Conservation (phyloP, 1,284 basidiomycete species). For the Fistulinella staudtii region DNA sequence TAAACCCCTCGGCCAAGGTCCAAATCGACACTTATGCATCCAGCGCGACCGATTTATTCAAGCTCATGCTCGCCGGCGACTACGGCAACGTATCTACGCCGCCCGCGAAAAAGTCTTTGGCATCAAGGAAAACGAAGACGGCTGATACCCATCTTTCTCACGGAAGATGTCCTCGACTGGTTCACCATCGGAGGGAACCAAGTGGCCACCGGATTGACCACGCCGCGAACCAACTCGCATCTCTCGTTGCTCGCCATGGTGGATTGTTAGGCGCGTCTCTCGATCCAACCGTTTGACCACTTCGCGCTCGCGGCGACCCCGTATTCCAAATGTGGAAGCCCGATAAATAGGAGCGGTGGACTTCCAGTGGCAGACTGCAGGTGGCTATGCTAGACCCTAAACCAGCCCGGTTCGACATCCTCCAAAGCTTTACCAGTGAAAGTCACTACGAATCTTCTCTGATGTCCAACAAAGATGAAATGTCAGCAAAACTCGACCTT, state of each 20-base stretch:
- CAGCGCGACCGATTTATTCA: conserved; percentile 88
- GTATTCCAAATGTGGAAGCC: conserved; percentile 96
- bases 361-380: too few species aligned
- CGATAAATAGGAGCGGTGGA: too few species aligned
- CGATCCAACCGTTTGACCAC: conserved; percentile 89
- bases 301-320: conserved; percentile 94
- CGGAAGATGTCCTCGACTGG: conserved; percentile 82
- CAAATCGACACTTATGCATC: conserved; percentile 92
- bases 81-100: conserved; percentile 70
- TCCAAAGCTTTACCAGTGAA: too few species aligned
- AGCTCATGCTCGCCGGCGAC: conserved; percentile 88
- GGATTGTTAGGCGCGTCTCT: conserved; percentile 91
- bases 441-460: too few species aligned
- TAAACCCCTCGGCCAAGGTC: conserved; percentile 87
- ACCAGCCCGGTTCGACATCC: too few species aligned
- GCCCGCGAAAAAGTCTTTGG: conserved; percentile 82
- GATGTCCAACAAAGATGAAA: too few species aligned
- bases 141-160: conserved; percentile 73
- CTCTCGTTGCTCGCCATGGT: conserved; percentile 97
- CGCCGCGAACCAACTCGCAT: conserved; percentile 73
- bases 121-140: conserved; percentile 31
- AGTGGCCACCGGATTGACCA: conserved; percentile 5
- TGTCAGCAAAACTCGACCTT: too few species aligned
- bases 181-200: conserved; percentile 51
- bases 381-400: too few species aligned